phyloP scores from a whole-genome alignment of 441 rosid species.

The Populus hybrid region DNA sequence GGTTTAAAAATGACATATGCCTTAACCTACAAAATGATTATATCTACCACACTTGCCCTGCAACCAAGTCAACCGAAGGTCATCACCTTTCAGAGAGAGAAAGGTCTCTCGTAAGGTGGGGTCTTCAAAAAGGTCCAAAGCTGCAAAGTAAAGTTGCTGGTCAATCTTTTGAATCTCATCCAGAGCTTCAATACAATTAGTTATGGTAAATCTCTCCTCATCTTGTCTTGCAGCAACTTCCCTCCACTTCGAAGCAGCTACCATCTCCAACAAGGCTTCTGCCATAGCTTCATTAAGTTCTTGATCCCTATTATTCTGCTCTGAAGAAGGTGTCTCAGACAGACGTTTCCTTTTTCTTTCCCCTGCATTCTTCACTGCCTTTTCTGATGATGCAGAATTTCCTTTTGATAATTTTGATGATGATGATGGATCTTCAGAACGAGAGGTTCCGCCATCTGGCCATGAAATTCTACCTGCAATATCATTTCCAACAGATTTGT shows the following conservation, averaged over 20 bases:
- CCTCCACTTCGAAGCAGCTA: constrained; percentile 45
- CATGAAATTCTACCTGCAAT: constrained; percentile 23
- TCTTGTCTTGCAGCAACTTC: constrained; percentile 13
- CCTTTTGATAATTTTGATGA: constrained; percentile 25
- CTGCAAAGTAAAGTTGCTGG: constrained; percentile 51
- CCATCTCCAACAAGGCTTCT: constrained; percentile 60
- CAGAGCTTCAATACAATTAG: constrained; percentile 58
- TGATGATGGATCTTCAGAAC: constrained; percentile 31
- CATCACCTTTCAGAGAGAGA: constrained; percentile 43
- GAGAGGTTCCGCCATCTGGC: constrained; percentile 26
- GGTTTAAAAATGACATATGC: background rate
- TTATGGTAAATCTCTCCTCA: constrained; percentile 50
- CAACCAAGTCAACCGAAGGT: constrained; percentile 52
- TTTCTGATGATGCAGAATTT: constrained; percentile 19
- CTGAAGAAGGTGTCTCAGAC: constrained; percentile 28
- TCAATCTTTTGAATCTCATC: constrained; percentile 56
- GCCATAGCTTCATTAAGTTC: constrained; percentile 49
- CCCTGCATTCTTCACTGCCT: constrained; percentile 21
- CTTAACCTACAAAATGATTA: constrained; percentile 10
- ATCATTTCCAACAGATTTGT: constrained; percentile 38
- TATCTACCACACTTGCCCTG: constrained; percentile 44
- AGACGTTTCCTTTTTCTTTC: constrained; percentile 55
- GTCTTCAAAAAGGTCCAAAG: constrained; percentile 68
- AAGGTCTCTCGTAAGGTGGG: constrained; percentile 55
- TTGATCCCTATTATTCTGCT: constrained; percentile 34